These are phyloP conservation scores for Sphenostylis stenocarpa DNA, from an alignment of 306 rosid genomes.

Conservation along the genomic window DNA sequence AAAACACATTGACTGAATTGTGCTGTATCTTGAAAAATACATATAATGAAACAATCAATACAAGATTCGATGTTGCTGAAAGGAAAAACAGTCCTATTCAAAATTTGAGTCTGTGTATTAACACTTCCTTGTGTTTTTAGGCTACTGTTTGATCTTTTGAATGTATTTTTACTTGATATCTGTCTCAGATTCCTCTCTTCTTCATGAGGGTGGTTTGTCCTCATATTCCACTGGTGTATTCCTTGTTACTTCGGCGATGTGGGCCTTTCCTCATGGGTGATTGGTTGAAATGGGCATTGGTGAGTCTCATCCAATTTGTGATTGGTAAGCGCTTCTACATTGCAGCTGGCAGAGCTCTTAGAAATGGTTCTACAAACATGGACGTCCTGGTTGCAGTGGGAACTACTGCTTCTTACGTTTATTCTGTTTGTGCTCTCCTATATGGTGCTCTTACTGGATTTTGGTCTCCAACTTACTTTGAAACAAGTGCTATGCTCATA, in stretches of 20 bases:
- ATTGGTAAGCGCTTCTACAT: conserved; percentile 92
- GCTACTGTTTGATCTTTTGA: conserved; percentile 25
- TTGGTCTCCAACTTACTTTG: conserved; percentile 96
- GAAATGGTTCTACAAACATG: conserved; percentile 97
- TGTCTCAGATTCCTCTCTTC: conserved; percentile 78
- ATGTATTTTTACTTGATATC: conserved; percentile 28
- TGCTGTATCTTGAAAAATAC: no score
- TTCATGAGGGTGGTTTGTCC: conserved; percentile 86
- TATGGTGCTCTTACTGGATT: conserved; percentile 95
- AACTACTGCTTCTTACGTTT: conserved; percentile 92
- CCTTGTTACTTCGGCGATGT: conserved; percentile 77
- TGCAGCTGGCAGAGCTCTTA: conserved; percentile 94
- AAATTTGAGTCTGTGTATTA: not conserved
- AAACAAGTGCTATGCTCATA: conserved; percentile 98
- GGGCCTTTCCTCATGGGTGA: conserved; percentile 92
- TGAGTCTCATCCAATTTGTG: conserved; percentile 84
- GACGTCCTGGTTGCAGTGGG: conserved; percentile 98
- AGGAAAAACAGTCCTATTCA: not conserved
- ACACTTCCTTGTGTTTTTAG: conserved; percentile 1
- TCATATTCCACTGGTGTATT: conserved; percentile 73
- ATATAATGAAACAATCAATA: conserved; percentile 3
- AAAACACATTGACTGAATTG: not conserved
- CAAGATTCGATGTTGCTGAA: conserved; percentile 16
- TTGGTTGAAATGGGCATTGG: conserved; percentile 97
- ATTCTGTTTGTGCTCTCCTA: conserved; percentile 92